Evolutionary conservation across 805 yeast species (phyloP), one percentile per base, ranked within the genome.

Genomic region (Zygotorulaspora chibaensis): DNA sequence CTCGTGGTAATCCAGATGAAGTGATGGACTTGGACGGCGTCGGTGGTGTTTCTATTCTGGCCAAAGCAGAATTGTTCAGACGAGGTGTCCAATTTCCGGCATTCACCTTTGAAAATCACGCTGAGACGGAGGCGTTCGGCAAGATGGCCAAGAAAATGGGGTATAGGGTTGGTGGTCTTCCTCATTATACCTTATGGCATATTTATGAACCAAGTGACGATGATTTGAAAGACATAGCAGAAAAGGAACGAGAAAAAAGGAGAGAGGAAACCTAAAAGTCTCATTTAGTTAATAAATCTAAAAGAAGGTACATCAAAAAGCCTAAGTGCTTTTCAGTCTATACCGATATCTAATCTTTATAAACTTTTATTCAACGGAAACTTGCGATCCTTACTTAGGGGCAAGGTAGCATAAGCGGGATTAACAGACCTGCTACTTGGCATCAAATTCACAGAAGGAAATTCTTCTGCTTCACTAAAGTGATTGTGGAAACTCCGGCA

Each of bases 111-210:
- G 75, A 79, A 68, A 86, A 86, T 59, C 95, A 86, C 66, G 95
- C 95, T 0, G 95, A 86, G 62, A 86, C 95, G 1, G 95, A 86
- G 63, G 93, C 88, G 1, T 85, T 85, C 67, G 95, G 95, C 30
- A 85, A 85, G 58, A 74, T 88, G 83, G 81, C 89, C 16, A 82
- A 74, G 55, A 70, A 72, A 51, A 83, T 87, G 84, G 95, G 95
- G 5, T 86, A 77, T 66, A 71, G 71, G 50, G 95, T 88, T 11
- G 93, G 89, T 31, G 96, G 96, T 0, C 73, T 88, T 52, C 96
- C 96, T 3, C 90, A 88, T 67, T 88, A 87, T 65, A 86, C 90
- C 0, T 71, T 87, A 35, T 87, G 96, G 96, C 96, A 87, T 65
- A 84, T 88, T 40, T 86, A 83, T 62, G 95, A 86, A 60, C 95